A percentile compares a stretch with the other conserved stretches of the same genome.
Conservation (phyloP, 108 stramenopile genomes). For the Parietichytrium sp. region DNA sequence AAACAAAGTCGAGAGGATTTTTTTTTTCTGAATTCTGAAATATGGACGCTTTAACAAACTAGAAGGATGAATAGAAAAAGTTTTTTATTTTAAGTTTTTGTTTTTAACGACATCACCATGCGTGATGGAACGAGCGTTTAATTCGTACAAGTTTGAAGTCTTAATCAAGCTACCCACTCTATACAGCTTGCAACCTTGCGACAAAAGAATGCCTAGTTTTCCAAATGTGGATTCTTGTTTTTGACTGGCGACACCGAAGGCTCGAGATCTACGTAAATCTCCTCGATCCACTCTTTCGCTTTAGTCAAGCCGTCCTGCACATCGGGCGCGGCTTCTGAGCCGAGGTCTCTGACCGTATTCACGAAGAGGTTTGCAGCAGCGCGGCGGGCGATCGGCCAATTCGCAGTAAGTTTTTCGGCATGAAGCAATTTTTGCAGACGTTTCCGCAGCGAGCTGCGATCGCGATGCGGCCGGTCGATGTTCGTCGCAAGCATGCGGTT, state of each 20-base stretch:
- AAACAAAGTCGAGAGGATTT: too few species aligned
- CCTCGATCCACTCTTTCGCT: background rate
- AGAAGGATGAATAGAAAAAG: too few species aligned
- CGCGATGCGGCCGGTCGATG: background rate
- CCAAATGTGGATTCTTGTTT: background rate
- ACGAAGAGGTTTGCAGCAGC: conserved; percentile 25
- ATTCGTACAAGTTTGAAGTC: too few species aligned
- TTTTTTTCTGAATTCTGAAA: too few species aligned
- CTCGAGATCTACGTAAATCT: background rate
- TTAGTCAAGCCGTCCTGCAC: background rate
- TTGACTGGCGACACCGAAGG: background rate
- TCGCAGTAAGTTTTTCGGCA: background rate
- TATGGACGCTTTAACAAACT: too few species aligned
- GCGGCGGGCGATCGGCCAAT: background rate
- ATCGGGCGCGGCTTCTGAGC: background rate
- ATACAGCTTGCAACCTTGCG: too few species aligned
- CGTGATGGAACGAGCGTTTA: too few species aligned
- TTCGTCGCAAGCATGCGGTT: conserved; percentile 18
- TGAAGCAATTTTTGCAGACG: conserved; percentile 25
- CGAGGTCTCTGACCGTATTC: background rate
- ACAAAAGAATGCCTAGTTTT: too few species aligned
- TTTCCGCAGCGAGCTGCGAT: conserved; percentile 29
- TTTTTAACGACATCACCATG: too few species aligned
- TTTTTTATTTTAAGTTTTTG: too few species aligned
- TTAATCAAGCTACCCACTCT: too few species aligned